These are phyloP conservation scores for Asterochloris sp. DNA, from an alignment of 139 green algal species.

Conservation along the genomic window DNA sequence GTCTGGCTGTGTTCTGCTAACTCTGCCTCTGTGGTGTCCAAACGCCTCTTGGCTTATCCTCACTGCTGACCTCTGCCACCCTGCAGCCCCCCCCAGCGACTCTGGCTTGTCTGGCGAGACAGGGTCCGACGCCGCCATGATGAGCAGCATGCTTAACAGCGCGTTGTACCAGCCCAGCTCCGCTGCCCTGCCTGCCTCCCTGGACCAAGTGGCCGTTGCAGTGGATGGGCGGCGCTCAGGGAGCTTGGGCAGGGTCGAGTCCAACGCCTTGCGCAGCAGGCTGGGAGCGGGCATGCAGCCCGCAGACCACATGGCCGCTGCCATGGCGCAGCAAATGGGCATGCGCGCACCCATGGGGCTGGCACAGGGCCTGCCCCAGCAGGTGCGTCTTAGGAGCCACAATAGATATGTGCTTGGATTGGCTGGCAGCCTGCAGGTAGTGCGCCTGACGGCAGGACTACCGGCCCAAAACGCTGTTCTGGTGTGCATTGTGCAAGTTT, in stretches of 20 bases:
- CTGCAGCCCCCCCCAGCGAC: not conserved
- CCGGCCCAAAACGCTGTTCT: not conserved
- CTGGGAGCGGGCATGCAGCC: too few species aligned
- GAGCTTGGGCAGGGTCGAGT: too few species aligned
- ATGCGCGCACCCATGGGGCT: too few species aligned
- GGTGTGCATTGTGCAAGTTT: not conserved
- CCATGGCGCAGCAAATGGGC: too few species aligned
- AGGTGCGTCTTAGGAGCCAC: too few species aligned
- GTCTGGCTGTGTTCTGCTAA: not conserved
- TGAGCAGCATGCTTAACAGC: constrained; percentile 2
- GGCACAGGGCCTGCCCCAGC: too few species aligned
- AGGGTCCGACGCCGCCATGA: not conserved
- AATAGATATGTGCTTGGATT: too few species aligned
- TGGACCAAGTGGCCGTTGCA: too few species aligned
- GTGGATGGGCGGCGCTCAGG: too few species aligned
- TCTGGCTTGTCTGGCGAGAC: too few species aligned
- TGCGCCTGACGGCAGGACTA: not conserved
- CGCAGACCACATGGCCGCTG: too few species aligned
- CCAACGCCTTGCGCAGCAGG: too few species aligned
- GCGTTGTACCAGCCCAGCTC: not conserved
- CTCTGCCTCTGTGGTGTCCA: not conserved
- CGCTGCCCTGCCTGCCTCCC: not conserved
- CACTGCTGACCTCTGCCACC: not conserved
- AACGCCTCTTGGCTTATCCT: not conserved
- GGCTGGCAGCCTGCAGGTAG: not conserved